Percentiles rank a stretch among this genome's conserved stretches.
phyloP scores from a whole-genome alignment of 1,284 basidiomycete species.

The Pseudozyma sp. region DNA sequence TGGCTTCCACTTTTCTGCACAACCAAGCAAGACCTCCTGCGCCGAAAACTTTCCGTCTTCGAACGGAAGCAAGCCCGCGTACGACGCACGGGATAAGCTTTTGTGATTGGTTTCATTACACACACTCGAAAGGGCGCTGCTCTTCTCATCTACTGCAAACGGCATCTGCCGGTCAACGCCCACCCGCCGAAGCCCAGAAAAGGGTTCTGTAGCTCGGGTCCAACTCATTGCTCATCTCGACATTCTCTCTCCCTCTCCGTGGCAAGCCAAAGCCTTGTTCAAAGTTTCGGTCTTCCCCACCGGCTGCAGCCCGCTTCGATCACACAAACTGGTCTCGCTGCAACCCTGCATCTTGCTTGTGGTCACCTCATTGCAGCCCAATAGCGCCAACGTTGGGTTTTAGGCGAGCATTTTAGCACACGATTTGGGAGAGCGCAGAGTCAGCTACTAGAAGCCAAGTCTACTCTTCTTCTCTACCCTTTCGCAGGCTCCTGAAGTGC shows the following conservation, averaged over 20 bases:
- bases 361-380: slow-evolving; percentile 3
- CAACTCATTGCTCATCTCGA: no score
- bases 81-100: slow-evolving; percentile 12
- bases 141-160: slow-evolving; percentile 22
- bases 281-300: slow-evolving; percentile 14
- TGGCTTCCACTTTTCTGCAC: no score
- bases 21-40: neutral
- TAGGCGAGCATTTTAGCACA: neutral
- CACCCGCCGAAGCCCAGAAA: slow-evolving; percentile 33
- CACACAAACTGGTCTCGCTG: slow-evolving; percentile 2
- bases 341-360: slow-evolving; percentile 11
- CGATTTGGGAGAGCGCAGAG: neutral
- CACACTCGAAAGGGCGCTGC: neutral
- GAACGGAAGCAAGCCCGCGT: slow-evolving; percentile 20
- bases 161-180: slow-evolving; percentile 42
- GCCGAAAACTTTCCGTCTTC: neutral
- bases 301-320: slow-evolving; percentile 7
- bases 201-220: slow-evolving; percentile 5
- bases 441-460: neutral
- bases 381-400: neutral
- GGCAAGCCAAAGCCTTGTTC: slow-evolving; percentile 5
- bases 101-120: slow-evolving; percentile 8
- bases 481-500: neutral
- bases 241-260: neutral
- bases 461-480: neutral